Percentiles rank a stretch among this genome's conserved stretches.
These are phyloP conservation scores for Yarrowia porcina DNA, from an alignment of 805 yeast species.

Conservation along the genomic window DNA sequence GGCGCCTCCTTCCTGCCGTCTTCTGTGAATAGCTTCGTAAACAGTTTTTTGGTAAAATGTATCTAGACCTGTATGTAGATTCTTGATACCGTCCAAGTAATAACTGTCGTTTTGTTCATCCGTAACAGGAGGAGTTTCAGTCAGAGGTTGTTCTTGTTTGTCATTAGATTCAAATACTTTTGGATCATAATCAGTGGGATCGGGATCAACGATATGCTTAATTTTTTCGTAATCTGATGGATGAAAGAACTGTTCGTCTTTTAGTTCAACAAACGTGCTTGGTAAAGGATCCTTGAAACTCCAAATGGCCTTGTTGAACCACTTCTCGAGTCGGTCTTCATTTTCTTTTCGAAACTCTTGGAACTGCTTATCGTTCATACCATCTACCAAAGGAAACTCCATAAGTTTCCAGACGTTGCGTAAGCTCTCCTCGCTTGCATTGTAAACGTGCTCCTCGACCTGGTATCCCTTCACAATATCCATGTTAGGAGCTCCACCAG, in stretches of 20 bases:
- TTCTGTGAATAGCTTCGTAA: constrained; percentile 29
- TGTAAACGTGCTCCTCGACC: not conserved
- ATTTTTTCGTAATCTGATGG: not conserved
- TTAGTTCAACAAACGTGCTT: not conserved
- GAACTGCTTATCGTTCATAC: not conserved
- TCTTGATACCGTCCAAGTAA: not conserved
- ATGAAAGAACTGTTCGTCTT: not conserved
- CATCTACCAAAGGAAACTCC: not conserved
- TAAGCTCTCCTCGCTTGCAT: not conserved
- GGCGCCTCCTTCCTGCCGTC: not conserved
- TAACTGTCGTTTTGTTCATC: not conserved
- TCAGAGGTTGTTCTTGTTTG: not conserved
- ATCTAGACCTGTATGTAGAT: constrained; percentile 30
- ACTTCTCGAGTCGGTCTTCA: too few relatives aligned
- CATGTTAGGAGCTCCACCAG: not conserved
- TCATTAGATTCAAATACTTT: not conserved
- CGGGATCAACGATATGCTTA: not conserved
- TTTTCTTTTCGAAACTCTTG: too few relatives aligned
- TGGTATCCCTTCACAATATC: not conserved
- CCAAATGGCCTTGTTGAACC: too few relatives aligned
- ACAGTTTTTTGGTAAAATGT: constrained; percentile 31
- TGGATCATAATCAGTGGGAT: not conserved
- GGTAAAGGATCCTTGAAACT: too few relatives aligned
- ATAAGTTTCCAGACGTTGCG: not conserved
- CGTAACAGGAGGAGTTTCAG: not conserved